Conservation (phyloP, 2,329 filamentous ascomycete genomes). For the Fusarium sp. region DNA sequence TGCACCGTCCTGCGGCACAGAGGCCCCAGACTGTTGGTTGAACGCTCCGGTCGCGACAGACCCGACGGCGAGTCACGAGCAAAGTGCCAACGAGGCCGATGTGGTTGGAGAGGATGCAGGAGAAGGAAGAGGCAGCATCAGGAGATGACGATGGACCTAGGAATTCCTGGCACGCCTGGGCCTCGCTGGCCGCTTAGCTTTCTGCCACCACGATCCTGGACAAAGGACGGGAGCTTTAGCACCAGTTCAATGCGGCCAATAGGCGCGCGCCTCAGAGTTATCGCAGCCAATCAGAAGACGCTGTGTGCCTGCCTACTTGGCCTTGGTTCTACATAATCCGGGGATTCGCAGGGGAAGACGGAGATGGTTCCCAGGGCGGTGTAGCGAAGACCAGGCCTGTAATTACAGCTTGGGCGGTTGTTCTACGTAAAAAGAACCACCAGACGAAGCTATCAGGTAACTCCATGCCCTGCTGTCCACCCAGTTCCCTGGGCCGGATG, state of each 20-base stretch:
- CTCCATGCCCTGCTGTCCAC: not conserved
- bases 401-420: not conserved
- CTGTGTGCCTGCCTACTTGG: not conserved
- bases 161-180: slow-evolving; percentile 35
- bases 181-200: slow-evolving; percentile 17
- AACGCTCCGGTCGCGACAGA: slow-evolving; percentile 29
- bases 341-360: slow-evolving; percentile 24
- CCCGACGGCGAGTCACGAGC: slow-evolving; percentile 31
- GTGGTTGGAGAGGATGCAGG: slow-evolving; percentile 40
- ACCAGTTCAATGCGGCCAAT: slow-evolving; percentile 28
- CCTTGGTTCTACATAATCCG: slow-evolving; percentile 31
- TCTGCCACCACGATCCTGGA: slow-evolving; percentile 48
- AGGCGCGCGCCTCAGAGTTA: slow-evolving; percentile 3
- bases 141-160: slow-evolving; percentile 40
- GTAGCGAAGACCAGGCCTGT: slow-evolving; percentile 1
- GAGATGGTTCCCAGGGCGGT: slow-evolving; percentile 13
- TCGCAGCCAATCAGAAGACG: slow-evolving; percentile 23
- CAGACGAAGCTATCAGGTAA: not conserved
- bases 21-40: slow-evolving; percentile 37
- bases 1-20: slow-evolving; percentile 45
- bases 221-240: slow-evolving; percentile 20
- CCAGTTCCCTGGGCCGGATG: slow-evolving; percentile 10
- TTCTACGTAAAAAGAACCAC: not conserved
- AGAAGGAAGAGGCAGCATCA: slow-evolving; percentile 35
- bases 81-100: slow-evolving; percentile 28